Conservation (phyloP, 2,329 filamentous ascomycete genomes). For the Periconia sp. region DNA sequence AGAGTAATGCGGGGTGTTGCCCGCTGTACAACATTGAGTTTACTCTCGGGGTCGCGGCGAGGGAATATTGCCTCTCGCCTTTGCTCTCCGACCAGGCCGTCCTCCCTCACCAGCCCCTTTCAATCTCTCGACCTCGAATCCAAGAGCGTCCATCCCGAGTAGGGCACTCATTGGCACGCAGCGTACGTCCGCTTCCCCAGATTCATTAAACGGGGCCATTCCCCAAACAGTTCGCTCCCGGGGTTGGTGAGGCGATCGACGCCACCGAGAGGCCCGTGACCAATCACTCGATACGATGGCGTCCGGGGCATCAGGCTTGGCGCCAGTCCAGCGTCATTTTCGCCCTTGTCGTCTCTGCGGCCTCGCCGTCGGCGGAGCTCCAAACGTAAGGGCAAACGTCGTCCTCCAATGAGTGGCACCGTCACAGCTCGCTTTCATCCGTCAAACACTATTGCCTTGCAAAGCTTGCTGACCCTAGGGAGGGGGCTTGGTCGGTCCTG, state of each 20-base stretch:
- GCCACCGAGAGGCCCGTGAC: conserved; percentile 15
- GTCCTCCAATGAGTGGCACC: conserved; percentile 20
- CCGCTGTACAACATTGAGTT: conserved; percentile 4
- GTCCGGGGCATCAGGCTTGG: conserved; percentile 26
- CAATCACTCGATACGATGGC: conserved; percentile 26
- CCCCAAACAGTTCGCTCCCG: conserved; percentile 26
- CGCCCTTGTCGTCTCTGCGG: conserved; percentile 13
- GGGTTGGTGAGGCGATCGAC: conserved; percentile 19
- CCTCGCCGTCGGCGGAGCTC: conserved; percentile 15
- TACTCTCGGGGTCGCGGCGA: too few relatives aligned
- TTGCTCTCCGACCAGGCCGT: too few relatives aligned
- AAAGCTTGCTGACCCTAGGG: conserved; percentile 12
- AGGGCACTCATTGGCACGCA: too few relatives aligned
- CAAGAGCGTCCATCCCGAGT: too few relatives aligned
- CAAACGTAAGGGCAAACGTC: conserved; percentile 24
- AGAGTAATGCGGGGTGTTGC: conserved; percentile 21
- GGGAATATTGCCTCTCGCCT: not conserved
- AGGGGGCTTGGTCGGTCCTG: conserved; percentile 18
- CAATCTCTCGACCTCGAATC: too few relatives aligned
- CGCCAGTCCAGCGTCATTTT: conserved; percentile 24
- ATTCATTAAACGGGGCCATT: conserved; percentile 22
- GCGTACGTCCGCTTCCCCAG: too few relatives aligned
- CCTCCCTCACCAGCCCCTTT: too few relatives aligned
- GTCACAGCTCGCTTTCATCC: conserved; percentile 15
- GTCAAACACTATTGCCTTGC: conserved; percentile 24